phyloP scores from a whole-genome alignment of 495 filamentous ascomycete genomes.

The Thermochaetoides thermophila region DNA sequence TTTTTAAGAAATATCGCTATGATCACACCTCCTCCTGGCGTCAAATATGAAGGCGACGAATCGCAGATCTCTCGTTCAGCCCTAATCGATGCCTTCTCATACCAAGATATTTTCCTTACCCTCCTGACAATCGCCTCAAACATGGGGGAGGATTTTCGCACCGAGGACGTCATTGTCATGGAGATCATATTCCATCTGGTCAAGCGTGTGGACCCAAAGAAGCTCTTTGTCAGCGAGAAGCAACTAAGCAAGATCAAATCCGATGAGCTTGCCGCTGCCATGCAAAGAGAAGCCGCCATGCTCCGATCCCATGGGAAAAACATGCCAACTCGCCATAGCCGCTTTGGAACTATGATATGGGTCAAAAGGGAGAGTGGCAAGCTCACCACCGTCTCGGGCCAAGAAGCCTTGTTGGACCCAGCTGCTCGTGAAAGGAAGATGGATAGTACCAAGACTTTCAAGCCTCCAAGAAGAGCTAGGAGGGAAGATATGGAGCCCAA shows the following conservation, averaged over 20 bases:
- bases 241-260: constrained; percentile 49
- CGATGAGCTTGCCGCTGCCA: constrained; percentile 56
- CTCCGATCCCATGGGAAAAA: constrained; percentile 60
- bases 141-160: constrained; percentile 81
- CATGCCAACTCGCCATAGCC: constrained; percentile 76
- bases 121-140: constrained; percentile 77
- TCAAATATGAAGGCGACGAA: constrained; percentile 53
- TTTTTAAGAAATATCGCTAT: constrained; percentile 77
- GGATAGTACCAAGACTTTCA: constrained; percentile 84
- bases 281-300: constrained; percentile 70
- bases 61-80: constrained; percentile 78
- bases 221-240: constrained; percentile 70
- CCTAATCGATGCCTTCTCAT: constrained; percentile 73
- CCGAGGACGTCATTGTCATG: constrained; percentile 71
- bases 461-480: constrained; percentile 51
- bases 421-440: constrained; percentile 66
- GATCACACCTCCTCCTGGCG: constrained; percentile 51
- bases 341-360: constrained; percentile 97
- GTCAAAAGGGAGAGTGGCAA: constrained; percentile 74
- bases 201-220: constrained; percentile 75
- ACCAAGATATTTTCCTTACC: constrained; percentile 77
- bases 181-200: constrained; percentile 85
- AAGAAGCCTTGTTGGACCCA: constrained; percentile 62
- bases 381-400: constrained; percentile 74
- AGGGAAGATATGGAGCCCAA: constrained; percentile 50